These are phyloP conservation scores for Phaseolus coccineus DNA, from an alignment of 331 rosid genomes.

Conservation along the genomic window DNA sequence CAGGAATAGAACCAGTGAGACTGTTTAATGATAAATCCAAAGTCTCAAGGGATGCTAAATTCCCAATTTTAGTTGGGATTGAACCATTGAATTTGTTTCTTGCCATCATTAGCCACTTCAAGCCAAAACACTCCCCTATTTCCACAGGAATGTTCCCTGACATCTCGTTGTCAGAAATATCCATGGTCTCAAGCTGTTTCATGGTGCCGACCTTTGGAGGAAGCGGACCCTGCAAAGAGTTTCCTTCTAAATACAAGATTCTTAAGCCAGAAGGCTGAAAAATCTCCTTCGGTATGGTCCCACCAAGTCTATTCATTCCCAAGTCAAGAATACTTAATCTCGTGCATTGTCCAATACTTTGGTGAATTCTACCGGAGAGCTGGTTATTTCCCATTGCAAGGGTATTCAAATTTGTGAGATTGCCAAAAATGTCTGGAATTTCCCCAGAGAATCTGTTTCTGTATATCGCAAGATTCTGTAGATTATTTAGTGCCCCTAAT, in stretches of 20 bases:
- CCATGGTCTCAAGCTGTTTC: constrained; percentile 41
- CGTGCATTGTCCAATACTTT: constrained; percentile 46
- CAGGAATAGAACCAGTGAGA: constrained; percentile 50
- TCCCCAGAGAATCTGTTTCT: constrained; percentile 46
- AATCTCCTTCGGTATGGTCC: constrained; percentile 50
- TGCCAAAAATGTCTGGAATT: constrained; percentile 56
- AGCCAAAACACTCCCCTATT: neutral
- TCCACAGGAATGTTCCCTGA: constrained; percentile 45
- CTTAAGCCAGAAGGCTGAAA: constrained; percentile 43
- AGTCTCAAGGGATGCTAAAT: constrained; percentile 39
- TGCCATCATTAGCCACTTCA: constrained; percentile 34
- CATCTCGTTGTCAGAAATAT: constrained; percentile 39
- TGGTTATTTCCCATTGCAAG: constrained; percentile 38
- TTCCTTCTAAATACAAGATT: constrained; percentile 24
- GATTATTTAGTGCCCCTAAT: constrained; percentile 37
- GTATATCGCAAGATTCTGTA: neutral
- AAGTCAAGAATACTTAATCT: neutral
- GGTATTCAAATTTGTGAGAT: constrained; percentile 10
- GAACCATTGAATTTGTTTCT: constrained; percentile 49
- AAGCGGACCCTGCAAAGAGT: constrained; percentile 46
- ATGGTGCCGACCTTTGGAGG: constrained; percentile 36
- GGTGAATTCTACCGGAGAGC: constrained; percentile 42
- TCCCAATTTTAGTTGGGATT: constrained; percentile 45
- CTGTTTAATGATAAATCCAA: constrained; percentile 56
- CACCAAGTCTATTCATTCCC: constrained; percentile 42